Evolutionary conservation across 1,139 yeast genomes (phyloP), one percentile per base, ranked within the genome.

Genomic region (Meyerozyma carpophila): DNA sequence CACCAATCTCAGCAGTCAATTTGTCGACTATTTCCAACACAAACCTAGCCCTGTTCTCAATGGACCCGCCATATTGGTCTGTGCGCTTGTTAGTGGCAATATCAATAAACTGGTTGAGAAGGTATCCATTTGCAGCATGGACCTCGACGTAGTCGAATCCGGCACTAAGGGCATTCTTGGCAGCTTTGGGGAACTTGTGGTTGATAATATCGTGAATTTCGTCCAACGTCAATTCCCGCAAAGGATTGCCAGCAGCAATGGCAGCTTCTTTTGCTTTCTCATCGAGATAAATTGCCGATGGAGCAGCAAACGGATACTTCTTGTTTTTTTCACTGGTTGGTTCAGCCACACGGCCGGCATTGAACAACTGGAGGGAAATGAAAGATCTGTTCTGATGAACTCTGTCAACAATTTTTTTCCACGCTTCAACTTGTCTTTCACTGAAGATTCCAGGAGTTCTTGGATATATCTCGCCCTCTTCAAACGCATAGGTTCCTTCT

Each of bases 281-380:
- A 25, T 28, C 37, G 31, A 10, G 32, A 41, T 50, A 53, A 36
- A 45, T 40, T 21, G 47, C 45, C 18, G 45, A 27, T 40, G 34
- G 28, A 63, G 63, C 56, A 24, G 61, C 65, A 45, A 61, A 70
- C 45, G 65, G 58, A 32, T 58, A 46, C 7, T 66, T 64, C 27
- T 54, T 47, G 31, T 47, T 42, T 29, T 54, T 58, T 42, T 51
- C 49, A 40, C 49, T 49, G 40, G 37, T 47, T 2, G 59, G 58
- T 34, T 40, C 40, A 2, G 68, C 67, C 20, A 56, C 58, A 44
- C 75, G 56, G 16, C 55, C 56, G 34, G 48, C 45, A 10, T 44
- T 43, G 44, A 48, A 51, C 26, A 44, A 39, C 42, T 53, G 56
- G 21, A 51, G 37, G 2, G 50, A 41, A 36, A 51, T 47, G 27